Evolutionary conservation across 768 basidiomycete species (phyloP), one percentile per base, ranked within the genome.

Genomic region (Lactarius quietus): DNA sequence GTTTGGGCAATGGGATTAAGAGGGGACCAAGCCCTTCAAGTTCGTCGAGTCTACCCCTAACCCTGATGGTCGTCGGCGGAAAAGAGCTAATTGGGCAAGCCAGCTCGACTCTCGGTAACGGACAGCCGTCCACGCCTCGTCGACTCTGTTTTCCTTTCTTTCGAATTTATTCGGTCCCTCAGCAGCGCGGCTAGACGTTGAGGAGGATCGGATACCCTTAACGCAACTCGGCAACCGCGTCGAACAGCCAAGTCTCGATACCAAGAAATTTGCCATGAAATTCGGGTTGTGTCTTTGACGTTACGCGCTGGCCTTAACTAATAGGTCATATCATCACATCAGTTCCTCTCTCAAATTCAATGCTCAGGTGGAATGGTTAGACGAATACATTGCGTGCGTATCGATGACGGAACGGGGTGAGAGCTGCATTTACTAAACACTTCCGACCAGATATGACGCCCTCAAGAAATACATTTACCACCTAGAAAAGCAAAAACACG

Each of bases 291-390:
- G 29, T 62, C 56, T 38, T 29, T 39, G 33, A 10, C 38, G 48
- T 23, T 57, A 31, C 5, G 8, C 36, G 20, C 43, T 20, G 33
- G 26, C 18, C 20, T 2, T 52, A 23, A n/a, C 12, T 14, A 3
- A 18, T 2, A 57, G n/a, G n/a, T 17, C 39, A 23, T 28, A 39
- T 39, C 45, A 17, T 7, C 15, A 33, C 36, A 57, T 31, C 31
- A 92, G 90, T 71, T 90, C 90, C 36, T 90, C 92, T 10, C 83
- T 95, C 72, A 92, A 93, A 75, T 95, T 95, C 77, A 95, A 95
- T 70, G 90, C 92, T 3, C 89, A 94, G 29, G 81, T 92, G 0
- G 93, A 95, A 58, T 95, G 93, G 93, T 91, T 89, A 88, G 90
- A 93, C 67, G 88, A 93, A 57, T 95, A 95, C 73, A 92, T 95